phyloP scores from a whole-genome alignment of 2,329 filamentous ascomycete species.

The Penicillium sp. region DNA sequence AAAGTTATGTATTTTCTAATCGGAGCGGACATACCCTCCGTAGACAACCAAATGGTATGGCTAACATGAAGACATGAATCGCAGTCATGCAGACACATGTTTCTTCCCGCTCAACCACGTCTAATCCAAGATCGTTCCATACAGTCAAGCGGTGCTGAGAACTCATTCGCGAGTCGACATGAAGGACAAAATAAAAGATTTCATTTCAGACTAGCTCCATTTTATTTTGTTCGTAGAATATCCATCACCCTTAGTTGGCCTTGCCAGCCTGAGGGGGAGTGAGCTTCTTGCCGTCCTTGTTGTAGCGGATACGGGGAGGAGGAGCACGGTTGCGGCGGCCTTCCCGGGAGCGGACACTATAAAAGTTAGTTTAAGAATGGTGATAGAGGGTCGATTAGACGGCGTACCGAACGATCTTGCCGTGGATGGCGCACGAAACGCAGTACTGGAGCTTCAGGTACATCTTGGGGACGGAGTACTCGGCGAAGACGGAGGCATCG shows the following conservation, averaged over 20 bases:
- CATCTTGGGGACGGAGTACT: conserved; percentile 99
- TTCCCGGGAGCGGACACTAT: conserved; percentile 89
- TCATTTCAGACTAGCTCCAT: conserved; percentile 35
- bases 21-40: too few species aligned
- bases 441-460: conserved; percentile 99
- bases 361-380: conserved; percentile 7
- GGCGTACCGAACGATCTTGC: conserved; percentile 99
- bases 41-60: conserved; percentile 2
- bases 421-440: conserved; percentile 99
- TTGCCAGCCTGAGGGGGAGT: conserved; percentile 74
- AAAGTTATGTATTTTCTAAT: too few species aligned
- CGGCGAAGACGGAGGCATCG: conserved; percentile 96
- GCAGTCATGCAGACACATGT: not conserved
- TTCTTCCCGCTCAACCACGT: too few species aligned
- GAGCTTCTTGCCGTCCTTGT: conserved; percentile 99
- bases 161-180: conserved; percentile 20
- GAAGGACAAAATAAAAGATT: conserved; percentile 34
- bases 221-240: conserved; percentile 30
- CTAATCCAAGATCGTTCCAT: too few species aligned
- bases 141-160: too few species aligned
- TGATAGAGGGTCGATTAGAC: conserved; percentile 24
- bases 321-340: conserved; percentile 98
- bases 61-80: conserved; percentile 2
- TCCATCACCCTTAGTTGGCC: conserved; percentile 43
- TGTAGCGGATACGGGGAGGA: conserved; percentile 95